These are phyloP conservation scores for Geranium rotundifolium DNA, from an alignment of 345 rosid genomes.

Conservation along the genomic window DNA sequence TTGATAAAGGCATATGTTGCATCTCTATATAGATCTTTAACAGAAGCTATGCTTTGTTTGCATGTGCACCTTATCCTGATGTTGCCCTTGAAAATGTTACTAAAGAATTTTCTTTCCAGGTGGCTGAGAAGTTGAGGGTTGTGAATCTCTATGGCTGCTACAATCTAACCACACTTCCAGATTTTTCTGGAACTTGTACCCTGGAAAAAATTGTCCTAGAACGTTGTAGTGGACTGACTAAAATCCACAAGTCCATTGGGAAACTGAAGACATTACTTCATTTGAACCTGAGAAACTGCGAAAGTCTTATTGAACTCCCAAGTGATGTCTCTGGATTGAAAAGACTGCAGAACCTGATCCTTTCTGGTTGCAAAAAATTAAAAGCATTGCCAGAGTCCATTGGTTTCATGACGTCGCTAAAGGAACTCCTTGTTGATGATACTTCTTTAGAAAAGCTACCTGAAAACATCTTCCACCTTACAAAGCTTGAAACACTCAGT, in stretches of 20 bases:
- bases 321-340: conserved; percentile 32
- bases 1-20: too few relatives aligned
- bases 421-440: conserved; percentile 27
- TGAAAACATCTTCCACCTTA: conserved; percentile 24
- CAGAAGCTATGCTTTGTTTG: too few relatives aligned
- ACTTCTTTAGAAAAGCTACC: conserved; percentile 36
- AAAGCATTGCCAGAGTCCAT: conserved; percentile 28
- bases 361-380: conserved; percentile 26
- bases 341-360: conserved; percentile 27
- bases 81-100: too few relatives aligned
- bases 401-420: conserved; percentile 33
- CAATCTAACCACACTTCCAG: conserved; percentile 26
- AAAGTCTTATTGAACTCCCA: conserved; percentile 27
- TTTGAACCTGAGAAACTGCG: conserved; percentile 30
- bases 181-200: conserved; percentile 19
- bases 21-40: too few relatives aligned
- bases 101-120: conserved; percentile 10
- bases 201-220: conserved; percentile 35
- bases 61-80: too few relatives aligned
- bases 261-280: conserved; percentile 16
- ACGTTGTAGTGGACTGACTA: conserved; percentile 18
- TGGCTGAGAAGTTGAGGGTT: conserved; percentile 31
- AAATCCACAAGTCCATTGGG: conserved; percentile 32
- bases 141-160: conserved; percentile 29
- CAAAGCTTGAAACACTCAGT: conserved; percentile 35